phyloP scores from a whole-genome alignment of 495 filamentous ascomycete genomes.

The Penicillium cosmopolitanum region DNA sequence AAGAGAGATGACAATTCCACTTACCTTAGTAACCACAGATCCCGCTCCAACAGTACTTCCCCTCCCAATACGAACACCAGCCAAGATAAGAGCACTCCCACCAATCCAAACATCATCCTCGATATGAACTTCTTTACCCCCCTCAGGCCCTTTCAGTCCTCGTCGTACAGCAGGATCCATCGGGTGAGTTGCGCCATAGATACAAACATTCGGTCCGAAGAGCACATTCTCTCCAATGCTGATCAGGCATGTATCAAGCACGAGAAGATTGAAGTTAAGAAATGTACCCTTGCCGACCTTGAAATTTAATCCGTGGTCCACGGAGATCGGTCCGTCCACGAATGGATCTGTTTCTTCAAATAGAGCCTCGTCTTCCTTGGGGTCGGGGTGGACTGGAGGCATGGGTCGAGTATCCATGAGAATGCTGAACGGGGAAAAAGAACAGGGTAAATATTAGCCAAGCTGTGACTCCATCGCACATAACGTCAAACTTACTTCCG shows the following conservation, averaged over 20 bases:
- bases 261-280: constrained; percentile 72
- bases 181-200: constrained; percentile 73
- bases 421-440: constrained; percentile 44
- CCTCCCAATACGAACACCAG: constrained; percentile 24
- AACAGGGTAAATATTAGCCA: no score
- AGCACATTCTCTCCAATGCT: constrained; percentile 77
- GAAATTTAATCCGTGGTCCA: constrained; percentile 78
- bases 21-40: constrained; percentile 80
- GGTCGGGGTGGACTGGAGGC: constrained; percentile 52
- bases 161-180: constrained; percentile 69
- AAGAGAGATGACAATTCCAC: constrained; percentile 15
- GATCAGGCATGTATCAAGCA: constrained; percentile 77
- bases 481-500: constrained; percentile 57
- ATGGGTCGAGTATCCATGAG: constrained; percentile 62
- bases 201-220: constrained; percentile 71
- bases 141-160: constrained; percentile 71
- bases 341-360: constrained; percentile 62
- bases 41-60: constrained; percentile 77
- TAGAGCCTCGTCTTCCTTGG: constrained; percentile 60
- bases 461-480: no score
- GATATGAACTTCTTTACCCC: constrained; percentile 72
- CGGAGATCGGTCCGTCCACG: constrained; percentile 66
- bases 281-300: constrained; percentile 66
- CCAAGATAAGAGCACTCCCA: constrained; percentile 46
- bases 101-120: constrained; percentile 88